Evolutionary conservation across 805 yeast genomes (phyloP).

Genomic region (Wickerhamomyces strasburgensis): DNA sequence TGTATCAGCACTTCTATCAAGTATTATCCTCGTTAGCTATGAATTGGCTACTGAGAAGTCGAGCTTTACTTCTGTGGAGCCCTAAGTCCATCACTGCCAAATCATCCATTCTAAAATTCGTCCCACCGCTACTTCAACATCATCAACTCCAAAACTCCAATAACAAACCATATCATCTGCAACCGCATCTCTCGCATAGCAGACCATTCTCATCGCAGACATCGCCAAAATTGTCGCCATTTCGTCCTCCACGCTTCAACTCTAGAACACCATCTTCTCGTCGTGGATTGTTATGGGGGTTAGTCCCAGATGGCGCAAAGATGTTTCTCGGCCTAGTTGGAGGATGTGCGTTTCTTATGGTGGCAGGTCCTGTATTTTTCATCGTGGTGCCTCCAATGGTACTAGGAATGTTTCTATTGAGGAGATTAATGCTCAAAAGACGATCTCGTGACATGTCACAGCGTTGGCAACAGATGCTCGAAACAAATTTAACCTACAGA

Average conservation of each 20-base stretch:
- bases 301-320: slow-evolving; percentile 11
- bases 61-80: too few relatives aligned
- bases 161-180: too few relatives aligned
- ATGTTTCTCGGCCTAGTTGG: slow-evolving; percentile 9
- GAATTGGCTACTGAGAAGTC: too few relatives aligned
- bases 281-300: slow-evolving; percentile 3
- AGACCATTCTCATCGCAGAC: too few relatives aligned
- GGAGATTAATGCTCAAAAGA: slow-evolving; percentile 8
- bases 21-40: too few relatives aligned
- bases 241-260: slow-evolving; percentile 13
- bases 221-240: too few relatives aligned
- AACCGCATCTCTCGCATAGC: too few relatives aligned
- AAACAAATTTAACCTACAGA: slow-evolving; percentile 14
- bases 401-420: slow-evolving; percentile 16
- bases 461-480: slow-evolving; percentile 12
- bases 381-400: slow-evolving; percentile 22
- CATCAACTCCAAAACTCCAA: neutral
- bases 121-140: too few relatives aligned
- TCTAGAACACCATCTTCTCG: slow-evolving; percentile 11
- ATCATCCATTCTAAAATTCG: too few relatives aligned
- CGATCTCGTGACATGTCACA: slow-evolving; percentile 11
- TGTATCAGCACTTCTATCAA: too few relatives aligned
- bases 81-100: too few relatives aligned
- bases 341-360: slow-evolving; percentile 12
- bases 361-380: slow-evolving; percentile 20